Evolutionary conservation across 192 early-diverging fungal species (phyloP), one percentile per base, ranked within the genome.

Genomic region (Funneliformis mosseae): DNA sequence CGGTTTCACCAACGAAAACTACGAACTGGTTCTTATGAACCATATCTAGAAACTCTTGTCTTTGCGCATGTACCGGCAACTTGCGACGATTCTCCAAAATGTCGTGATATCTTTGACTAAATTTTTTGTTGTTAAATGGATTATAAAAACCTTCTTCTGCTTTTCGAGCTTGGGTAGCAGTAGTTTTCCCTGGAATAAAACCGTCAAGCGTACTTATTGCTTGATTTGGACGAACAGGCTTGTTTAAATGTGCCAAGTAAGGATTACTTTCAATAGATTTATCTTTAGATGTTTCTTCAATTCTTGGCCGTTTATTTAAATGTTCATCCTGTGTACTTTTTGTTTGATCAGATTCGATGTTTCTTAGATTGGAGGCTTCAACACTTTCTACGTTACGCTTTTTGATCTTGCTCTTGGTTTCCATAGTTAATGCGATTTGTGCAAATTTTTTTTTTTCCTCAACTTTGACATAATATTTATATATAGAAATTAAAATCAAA

Each of bases 1-100:
- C 97, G 21, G 97, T 98, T 86, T 98, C 97, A 75, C 98, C 98
- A 43, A 98, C 97, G 61, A 99, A 88, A 38, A 99, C 94, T 16
- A 99, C 84, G 81, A 95, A 94, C 84, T 98, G 98, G 88, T 97
- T 97, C 21, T 90, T 90, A 84, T 99, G 97, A 7, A 99, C 83
- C 82, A 99, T 85, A 38, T 97, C 88, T 38, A 99, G 87, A 82
- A 99, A 99, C 81, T 95, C 93, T 45, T 91, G 86, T 48, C 98
- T 91, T 83, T 99, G 96, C 77, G 94, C 92, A 86, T 98, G 93
- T 25, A 99, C 97, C 41, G 98, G 98, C 46, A 99, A 92, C 59
- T 92, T 91, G 66, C 95, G 90, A 46, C 98, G 92, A 80, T 92
- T 94, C 46, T 85, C 85, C 74, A 99, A 87, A 79, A 99, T 98